Evolutionary conservation across 192 early-diverging fungal species (phyloP).

Genomic region (Linnemannia hyalina): DNA sequence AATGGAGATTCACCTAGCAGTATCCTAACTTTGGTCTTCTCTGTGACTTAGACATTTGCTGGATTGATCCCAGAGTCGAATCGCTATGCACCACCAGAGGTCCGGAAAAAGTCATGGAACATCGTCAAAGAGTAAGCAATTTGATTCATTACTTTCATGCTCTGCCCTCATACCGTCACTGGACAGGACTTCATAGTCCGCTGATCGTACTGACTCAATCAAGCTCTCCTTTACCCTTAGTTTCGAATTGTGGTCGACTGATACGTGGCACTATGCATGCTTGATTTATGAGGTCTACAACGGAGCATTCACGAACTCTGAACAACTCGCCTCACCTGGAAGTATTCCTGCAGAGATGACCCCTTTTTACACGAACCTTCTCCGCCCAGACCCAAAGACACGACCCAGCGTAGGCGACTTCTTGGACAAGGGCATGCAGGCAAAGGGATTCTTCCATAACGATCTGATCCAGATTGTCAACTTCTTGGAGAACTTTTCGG

Average conservation of each 20-base stretch:
- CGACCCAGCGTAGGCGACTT: slow-evolving; percentile 78
- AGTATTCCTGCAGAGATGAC: slow-evolving; percentile 75
- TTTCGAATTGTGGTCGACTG: slow-evolving; percentile 68
- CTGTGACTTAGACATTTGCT: slow-evolving; percentile 66
- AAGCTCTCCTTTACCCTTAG: slow-evolving; percentile 13
- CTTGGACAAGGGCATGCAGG: slow-evolving; percentile 72
- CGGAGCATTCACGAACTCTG: slow-evolving; percentile 62
- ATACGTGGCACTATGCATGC: slow-evolving; percentile 87
- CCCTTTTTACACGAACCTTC: slow-evolving; percentile 71
- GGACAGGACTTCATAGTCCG: neutral
- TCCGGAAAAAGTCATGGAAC: slow-evolving; percentile 72
- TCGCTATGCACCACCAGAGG: slow-evolving; percentile 82
- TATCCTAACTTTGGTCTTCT: neutral
- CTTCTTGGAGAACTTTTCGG: slow-evolving; percentile 92
- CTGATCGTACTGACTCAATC: neutral
- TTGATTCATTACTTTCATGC: neutral
- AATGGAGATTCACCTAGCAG: neutral
- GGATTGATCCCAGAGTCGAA: slow-evolving; percentile 72
- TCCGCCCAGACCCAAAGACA: slow-evolving; percentile 68
- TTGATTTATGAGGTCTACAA: slow-evolving; percentile 90
- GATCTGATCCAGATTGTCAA: slow-evolving; percentile 86
- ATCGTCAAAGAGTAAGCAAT: slow-evolving; percentile 68
- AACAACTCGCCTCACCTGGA: slow-evolving; percentile 63
- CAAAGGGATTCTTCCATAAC: slow-evolving; percentile 81
- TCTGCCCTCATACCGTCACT: neutral